Evolutionary conservation across 2,329 filamentous ascomycete genomes (phyloP).

Genomic region (Plenodomus biglobosus): DNA sequence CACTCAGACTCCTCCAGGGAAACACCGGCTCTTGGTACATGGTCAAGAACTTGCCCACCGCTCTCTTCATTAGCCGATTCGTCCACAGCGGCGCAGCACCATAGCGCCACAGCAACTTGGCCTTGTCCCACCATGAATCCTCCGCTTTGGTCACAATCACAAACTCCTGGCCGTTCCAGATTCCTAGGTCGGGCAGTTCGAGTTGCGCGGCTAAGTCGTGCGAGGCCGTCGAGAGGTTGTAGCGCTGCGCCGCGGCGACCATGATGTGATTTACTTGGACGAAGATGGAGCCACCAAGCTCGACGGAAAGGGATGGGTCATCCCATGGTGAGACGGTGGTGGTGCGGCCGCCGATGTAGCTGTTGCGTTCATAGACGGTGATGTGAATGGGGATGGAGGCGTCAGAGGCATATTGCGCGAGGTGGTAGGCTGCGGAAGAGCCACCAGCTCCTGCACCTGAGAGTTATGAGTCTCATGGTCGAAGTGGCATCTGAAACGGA

Average conservation of each 20-base stretch:
- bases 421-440: constrained; percentile 80
- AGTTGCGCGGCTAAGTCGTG: constrained; percentile 37
- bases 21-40: constrained; percentile 83
- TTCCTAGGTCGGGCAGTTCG: constrained; percentile 58
- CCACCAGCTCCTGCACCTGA: constrained; percentile 87
- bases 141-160: constrained; percentile 66
- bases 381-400: constrained; percentile 69
- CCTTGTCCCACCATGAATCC: constrained; percentile 75
- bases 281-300: constrained; percentile 91
- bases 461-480: constrained; percentile 6
- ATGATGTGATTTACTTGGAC: constrained; percentile 83
- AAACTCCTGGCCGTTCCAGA: constrained; percentile 82
- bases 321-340: constrained; percentile 79
- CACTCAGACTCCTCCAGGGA: constrained; percentile 76
- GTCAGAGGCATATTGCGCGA: constrained; percentile 69
- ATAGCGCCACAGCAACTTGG: constrained; percentile 82
- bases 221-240: constrained; percentile 62
- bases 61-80: constrained; percentile 69
- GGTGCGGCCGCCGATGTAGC: constrained; percentile 79
- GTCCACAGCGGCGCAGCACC: constrained; percentile 75
- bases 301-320: constrained; percentile 68
- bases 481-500: background rate
- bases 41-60: constrained; percentile 71
- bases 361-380: constrained; percentile 80
- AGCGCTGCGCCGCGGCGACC: constrained; percentile 68